Evolutionary conservation across 352 stramenopile genomes (phyloP).

Genomic region (Phytophthora rubi): DNA sequence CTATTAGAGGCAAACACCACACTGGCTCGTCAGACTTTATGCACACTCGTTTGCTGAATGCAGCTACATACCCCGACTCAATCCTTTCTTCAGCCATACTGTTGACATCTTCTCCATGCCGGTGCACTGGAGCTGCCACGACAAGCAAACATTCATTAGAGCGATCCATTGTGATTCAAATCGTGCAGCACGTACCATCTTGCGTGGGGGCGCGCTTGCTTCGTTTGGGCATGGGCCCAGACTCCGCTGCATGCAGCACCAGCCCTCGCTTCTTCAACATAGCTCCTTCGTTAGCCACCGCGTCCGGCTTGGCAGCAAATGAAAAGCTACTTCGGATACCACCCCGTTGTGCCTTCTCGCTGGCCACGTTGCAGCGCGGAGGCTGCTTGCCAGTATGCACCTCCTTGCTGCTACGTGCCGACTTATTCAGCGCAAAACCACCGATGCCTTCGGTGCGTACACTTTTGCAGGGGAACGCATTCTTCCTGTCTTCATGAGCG

Average conservation of each 20-base stretch:
- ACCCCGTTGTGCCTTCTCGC: constrained; percentile 1
- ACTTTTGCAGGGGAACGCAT: constrained; percentile 24
- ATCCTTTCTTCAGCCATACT: neutral
- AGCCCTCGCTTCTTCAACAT: constrained; percentile 33
- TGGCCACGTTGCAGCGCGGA: neutral
- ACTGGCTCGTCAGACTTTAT: neutral
- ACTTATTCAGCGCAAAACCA: constrained; percentile 13
- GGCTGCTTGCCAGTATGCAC: constrained; percentile 11
- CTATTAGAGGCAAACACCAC: neutral
- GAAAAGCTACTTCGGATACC: constrained; percentile 4
- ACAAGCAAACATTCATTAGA: constrained; percentile 11
- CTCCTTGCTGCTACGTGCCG: constrained; percentile 5
- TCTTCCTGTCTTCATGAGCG: constrained; percentile 6
- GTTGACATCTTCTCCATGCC: neutral
- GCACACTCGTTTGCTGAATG: neutral
- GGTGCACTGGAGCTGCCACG: constrained; percentile 1
- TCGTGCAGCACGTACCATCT: constrained; percentile 18
- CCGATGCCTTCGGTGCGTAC: neutral
- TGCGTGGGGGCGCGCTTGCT: constrained; percentile 13
- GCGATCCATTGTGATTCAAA: neutral
- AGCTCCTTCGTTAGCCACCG: constrained; percentile 10
- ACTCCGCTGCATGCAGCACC: constrained; percentile 11
- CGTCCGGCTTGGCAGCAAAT: constrained; percentile 6
- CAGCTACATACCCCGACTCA: constrained; percentile 17
- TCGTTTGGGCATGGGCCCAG: constrained; percentile 20